phyloP scores from a whole-genome alignment of 352 stramenopile species.

The Blastocystis sp. region DNA sequence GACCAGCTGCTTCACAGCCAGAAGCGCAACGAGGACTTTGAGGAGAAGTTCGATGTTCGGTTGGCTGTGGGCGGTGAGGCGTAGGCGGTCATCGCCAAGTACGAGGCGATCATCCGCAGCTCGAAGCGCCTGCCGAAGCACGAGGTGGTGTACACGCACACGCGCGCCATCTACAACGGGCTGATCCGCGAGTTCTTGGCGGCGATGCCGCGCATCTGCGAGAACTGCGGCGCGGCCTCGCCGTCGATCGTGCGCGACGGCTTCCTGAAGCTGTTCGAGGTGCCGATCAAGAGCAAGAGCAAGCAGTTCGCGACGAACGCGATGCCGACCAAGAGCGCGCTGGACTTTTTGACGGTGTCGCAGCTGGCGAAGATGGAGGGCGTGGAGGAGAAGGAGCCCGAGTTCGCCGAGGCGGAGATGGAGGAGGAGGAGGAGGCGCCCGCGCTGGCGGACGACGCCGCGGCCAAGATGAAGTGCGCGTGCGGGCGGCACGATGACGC shows the following conservation, averaged over 20 bases:
- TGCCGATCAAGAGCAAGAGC: constrained; percentile 57
- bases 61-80: constrained; percentile 76
- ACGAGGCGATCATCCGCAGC: constrained; percentile 77
- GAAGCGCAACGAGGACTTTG: constrained; percentile 78
- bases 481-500: constrained; percentile 60
- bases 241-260: constrained; percentile 92
- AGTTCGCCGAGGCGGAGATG: constrained; percentile 80
- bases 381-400: constrained; percentile 73
- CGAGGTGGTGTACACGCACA: constrained; percentile 71
- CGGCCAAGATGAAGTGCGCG: constrained; percentile 67
- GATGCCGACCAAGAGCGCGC: constrained; percentile 78
- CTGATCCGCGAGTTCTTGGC: constrained; percentile 86
- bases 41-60: constrained; percentile 78
- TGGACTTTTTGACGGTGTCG: constrained; percentile 72
- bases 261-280: constrained; percentile 82
- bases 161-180: constrained; percentile 61
- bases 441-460: constrained; percentile 58
- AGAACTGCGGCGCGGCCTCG: constrained; percentile 91
- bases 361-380: constrained; percentile 68
- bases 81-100: constrained; percentile 83
- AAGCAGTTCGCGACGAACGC: constrained; percentile 66
- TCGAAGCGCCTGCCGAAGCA: constrained; percentile 66
- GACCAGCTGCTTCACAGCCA: constrained; percentile 81
- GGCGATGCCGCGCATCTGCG: constrained; percentile 87
- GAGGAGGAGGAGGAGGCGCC: constrained; percentile 74